Percentiles rank a stretch among this genome's conserved stretches.
Conservation (phyloP, 371 early-diverging fungal genomes). For the Apophysomyces sp. region DNA sequence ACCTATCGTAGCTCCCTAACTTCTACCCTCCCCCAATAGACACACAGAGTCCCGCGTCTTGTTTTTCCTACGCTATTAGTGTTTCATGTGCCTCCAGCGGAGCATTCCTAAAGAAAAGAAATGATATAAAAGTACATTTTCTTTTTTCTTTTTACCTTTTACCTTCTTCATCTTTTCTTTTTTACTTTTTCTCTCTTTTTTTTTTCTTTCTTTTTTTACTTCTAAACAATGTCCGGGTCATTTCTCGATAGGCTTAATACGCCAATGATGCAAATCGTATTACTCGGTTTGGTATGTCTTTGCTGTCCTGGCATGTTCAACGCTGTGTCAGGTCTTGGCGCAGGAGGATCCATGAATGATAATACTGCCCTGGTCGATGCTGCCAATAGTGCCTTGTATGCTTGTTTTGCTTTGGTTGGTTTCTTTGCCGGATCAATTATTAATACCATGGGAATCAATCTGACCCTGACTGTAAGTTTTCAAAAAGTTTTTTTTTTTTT, state of each 20-base stretch:
- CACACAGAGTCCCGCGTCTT: too few relatives aligned
- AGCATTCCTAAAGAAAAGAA: background rate
- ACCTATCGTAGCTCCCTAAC: too few relatives aligned
- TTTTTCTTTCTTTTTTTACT: background rate
- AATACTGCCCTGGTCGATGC: constrained; percentile 59
- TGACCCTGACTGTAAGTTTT: constrained; percentile 33
- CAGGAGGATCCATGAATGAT: constrained; percentile 41
- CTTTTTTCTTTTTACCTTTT: background rate
- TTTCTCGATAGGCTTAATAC: constrained; percentile 19
- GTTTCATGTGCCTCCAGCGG: background rate
- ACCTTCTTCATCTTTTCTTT: background rate
- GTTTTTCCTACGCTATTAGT: background rate
- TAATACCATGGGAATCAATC: constrained; percentile 52
- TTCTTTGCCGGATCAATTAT: constrained; percentile 56
- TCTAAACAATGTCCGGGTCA: background rate
- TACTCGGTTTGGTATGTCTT: constrained; percentile 75
- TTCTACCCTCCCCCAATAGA: too few relatives aligned
- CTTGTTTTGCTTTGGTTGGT: constrained; percentile 63
- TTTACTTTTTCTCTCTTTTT: background rate
- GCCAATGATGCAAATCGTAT: constrained; percentile 64
- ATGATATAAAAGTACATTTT: background rate
- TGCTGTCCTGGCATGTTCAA: constrained; percentile 83
- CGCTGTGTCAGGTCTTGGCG: constrained; percentile 40
- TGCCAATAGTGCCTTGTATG: constrained; percentile 67
- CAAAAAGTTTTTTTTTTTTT: background rate